Evolutionary conservation across 768 basidiomycete species (phyloP).

Genomic region (Mycena crocata): DNA sequence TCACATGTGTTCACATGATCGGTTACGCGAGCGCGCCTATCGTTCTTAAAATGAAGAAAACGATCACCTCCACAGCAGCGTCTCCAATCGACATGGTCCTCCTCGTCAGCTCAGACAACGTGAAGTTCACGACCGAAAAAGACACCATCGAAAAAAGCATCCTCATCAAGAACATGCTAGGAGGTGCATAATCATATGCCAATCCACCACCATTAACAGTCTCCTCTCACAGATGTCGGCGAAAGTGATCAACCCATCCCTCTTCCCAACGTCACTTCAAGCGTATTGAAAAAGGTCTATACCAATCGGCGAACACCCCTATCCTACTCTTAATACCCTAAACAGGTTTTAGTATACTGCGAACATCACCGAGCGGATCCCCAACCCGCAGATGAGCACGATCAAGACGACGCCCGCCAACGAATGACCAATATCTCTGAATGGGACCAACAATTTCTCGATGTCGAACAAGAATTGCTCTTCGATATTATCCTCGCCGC

Average conservation of each 20-base stretch:
- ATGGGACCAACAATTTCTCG: slow-evolving; percentile 99
- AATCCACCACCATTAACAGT: background rate
- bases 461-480: slow-evolving; percentile 99
- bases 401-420: slow-evolving; percentile 93
- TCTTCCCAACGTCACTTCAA: slow-evolving; percentile 91
- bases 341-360: slow-evolving; percentile 96
- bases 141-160: slow-evolving; percentile 95
- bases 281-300: slow-evolving; percentile 89
- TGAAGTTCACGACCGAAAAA: slow-evolving; percentile 92
- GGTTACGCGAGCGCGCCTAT: too few species aligned
- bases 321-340: background rate
- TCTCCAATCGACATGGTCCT: slow-evolving; percentile 48
- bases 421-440: slow-evolving; percentile 98
- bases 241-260: slow-evolving; percentile 95
- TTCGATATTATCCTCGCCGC: slow-evolving; percentile 99
- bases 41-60: too few species aligned
- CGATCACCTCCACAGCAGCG: too few species aligned
- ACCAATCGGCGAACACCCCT: background rate
- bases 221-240: slow-evolving; percentile 78
- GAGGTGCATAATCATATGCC: slow-evolving; percentile 66
- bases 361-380: slow-evolving; percentile 98
- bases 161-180: slow-evolving; percentile 99
- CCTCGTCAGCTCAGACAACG: slow-evolving; percentile 94
- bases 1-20: too few species aligned
- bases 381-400: slow-evolving; percentile 85